These are phyloP conservation scores for Heimioporus sp. DNA, from an alignment of 768 basidiomycete genomes.

Conservation along the genomic window DNA sequence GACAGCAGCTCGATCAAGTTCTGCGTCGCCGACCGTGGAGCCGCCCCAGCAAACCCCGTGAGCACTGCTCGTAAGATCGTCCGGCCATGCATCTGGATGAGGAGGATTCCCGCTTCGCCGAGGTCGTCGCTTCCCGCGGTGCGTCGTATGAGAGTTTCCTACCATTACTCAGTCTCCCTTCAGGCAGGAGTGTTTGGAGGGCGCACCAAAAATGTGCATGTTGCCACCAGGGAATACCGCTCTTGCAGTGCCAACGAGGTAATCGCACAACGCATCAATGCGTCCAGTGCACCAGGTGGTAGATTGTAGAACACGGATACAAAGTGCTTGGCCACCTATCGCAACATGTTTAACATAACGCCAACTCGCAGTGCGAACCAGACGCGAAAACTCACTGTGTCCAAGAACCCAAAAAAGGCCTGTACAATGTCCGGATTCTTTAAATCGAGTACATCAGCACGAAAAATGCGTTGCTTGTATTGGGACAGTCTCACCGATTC, in stretches of 20 bases:
- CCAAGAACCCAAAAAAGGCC: conserved; percentile 82
- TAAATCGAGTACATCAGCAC: conserved; percentile 6
- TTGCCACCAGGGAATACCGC: conserved; percentile 79
- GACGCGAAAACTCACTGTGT: conserved; percentile 48
- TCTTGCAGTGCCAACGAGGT: conserved; percentile 72
- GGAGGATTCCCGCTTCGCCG: conserved; percentile 48
- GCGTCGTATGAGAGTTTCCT: conserved; percentile 66
- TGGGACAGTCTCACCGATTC: conserved; percentile 51
- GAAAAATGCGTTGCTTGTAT: not conserved
- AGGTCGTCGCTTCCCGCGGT: conserved; percentile 64
- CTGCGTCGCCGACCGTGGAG: conserved; percentile 77
- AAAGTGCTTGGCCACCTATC: conserved; percentile 55
- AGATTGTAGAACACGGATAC: conserved; percentile 58
- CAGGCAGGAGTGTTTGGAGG: conserved; percentile 6
- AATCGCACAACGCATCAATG: conserved; percentile 68
- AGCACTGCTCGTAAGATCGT: conserved; percentile 71
- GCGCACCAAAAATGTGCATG: conserved; percentile 78
- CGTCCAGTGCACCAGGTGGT: conserved; percentile 60
- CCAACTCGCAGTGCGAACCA: not conserved
- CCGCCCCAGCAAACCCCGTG: conserved; percentile 77
- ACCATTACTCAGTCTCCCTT: not conserved
- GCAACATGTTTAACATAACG: not conserved
- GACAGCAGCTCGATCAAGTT: conserved; percentile 85
- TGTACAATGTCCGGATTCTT: conserved; percentile 93
- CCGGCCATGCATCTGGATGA: conserved; percentile 57